Evolutionary conservation across 2,329 filamentous ascomycete genomes (phyloP).

Genomic region (Atkinsonella hypoxylon): DNA sequence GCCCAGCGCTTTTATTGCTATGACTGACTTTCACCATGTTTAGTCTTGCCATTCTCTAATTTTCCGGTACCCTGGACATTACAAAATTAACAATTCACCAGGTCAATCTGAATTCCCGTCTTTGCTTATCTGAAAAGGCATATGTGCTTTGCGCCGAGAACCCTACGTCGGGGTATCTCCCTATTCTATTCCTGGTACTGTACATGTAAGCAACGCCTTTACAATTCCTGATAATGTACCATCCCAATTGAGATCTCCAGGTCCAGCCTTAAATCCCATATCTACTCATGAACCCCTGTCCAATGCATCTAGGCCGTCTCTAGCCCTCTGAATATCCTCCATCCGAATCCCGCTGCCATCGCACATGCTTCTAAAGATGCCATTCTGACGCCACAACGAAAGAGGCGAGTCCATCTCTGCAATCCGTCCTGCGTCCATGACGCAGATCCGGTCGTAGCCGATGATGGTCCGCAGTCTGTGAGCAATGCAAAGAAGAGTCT

Average conservation of each 20-base stretch:
- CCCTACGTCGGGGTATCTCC: too few species aligned
- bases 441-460: conserved; percentile 87
- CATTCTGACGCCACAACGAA: conserved; percentile 57
- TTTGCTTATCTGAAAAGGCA: too few species aligned
- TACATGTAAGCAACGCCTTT: too few species aligned
- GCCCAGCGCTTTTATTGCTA: background rate
- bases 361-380: conserved; percentile 85
- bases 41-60: too few species aligned
- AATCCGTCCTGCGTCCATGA: conserved; percentile 85
- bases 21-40: too few species aligned
- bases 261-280: background rate
- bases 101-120: too few species aligned
- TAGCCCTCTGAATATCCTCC: conserved; percentile 40
- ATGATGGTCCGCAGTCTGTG: conserved; percentile 88
- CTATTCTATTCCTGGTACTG: too few species aligned
- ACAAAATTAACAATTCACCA: too few species aligned
- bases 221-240: too few species aligned
- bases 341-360: conserved; percentile 65
- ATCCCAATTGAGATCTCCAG: too few species aligned
- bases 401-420: conserved; percentile 74
- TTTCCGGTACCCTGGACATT: too few species aligned
- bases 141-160: too few species aligned
- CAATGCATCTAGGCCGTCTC: conserved; percentile 19
- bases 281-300: background rate
- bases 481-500: conserved; percentile 84